Evolutionary conservation across 208 protist species (phyloP), one percentile per base, ranked within the genome.

Genomic region (Wallacemonas sp.): DNA sequence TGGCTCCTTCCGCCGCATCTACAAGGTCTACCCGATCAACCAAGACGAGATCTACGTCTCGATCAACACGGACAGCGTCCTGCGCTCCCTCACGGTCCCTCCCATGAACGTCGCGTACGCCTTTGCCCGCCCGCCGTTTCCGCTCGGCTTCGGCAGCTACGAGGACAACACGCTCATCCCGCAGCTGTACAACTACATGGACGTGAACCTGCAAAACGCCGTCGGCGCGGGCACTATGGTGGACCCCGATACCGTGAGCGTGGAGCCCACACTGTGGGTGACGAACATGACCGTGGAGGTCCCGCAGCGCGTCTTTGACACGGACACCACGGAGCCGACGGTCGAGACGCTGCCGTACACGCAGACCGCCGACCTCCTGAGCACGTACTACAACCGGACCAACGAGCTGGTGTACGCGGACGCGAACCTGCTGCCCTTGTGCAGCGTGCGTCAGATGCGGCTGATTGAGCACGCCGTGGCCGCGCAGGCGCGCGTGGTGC

Each of bases 341-440:
- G 64, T 91, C 28, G 0, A 32, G 26, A 49, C 36, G n/a, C 62
- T 70, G 0, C 25, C 64, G 14, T 81, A 64, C 70, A 63, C 7
- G 20, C 33, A 62, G 4, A 72, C 80, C n/a, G 54, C 72, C 28
- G 39, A 70, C 0, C 45, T 25, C 14, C 38, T 89, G 25, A 36
- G 28, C 14, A 64, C 33, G 14, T 93, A 91, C 70, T 90, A 93
- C 71, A 77, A 82, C 69, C 52, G 49, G 36, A 90, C 79, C 14
- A 72, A 93, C 62, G 50, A 81, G 36, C 20, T 74, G 22, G 42
- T 89, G 33, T 80, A 79, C 46, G 67, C 77, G 20, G 87, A 93
- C 44, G 41, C 29, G 25, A 89, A 72, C 42, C 46, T 93, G 7
- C 57, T 93, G 3, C 80, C 80, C 1, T 63, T 79, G 49, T 90